phyloP scores from a whole-genome alignment of 75 land plant species.

The Pinus tabuliformis region DNA sequence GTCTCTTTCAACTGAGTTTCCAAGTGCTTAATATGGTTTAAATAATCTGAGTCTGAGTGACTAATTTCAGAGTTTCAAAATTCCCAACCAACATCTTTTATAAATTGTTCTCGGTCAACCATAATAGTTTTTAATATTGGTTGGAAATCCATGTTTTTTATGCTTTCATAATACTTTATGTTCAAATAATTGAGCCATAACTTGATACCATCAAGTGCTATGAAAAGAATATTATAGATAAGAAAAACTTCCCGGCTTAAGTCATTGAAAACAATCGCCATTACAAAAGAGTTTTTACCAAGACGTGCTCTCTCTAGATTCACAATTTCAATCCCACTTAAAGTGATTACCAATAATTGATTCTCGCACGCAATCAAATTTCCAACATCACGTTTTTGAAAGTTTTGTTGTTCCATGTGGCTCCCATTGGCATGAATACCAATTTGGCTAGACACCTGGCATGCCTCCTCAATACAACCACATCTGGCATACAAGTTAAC shows the following conservation, averaged over 20 bases:
- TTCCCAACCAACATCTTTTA: conserved; percentile 57
- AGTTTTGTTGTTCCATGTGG: too few species aligned
- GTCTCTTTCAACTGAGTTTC: too few species aligned
- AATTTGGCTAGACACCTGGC: too few species aligned
- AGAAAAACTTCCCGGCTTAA: conserved; percentile 40
- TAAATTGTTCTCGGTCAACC: conserved; percentile 46
- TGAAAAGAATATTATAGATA: conserved; percentile 44
- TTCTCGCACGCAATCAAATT: too few species aligned
- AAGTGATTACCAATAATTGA: conserved; percentile 45
- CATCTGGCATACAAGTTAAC: too few species aligned
- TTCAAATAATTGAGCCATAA: conserved; percentile 47
- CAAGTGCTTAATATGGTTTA: too few species aligned
- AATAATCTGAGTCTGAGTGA: conserved; percentile 50
- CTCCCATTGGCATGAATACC: too few species aligned
- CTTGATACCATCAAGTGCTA: conserved; percentile 38
- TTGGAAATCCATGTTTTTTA: conserved; percentile 40
- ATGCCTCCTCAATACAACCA: too few species aligned
- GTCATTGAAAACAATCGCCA: conserved; percentile 48
- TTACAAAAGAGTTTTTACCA: conserved; percentile 48
- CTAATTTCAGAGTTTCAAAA: conserved; percentile 46
- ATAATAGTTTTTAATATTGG: conserved; percentile 44
- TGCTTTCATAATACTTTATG: conserved; percentile 50
- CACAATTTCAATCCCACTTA: too few species aligned
- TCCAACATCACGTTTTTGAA: too few species aligned
- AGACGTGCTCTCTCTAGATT: conserved; percentile 46